Evolutionary conservation across 2,329 filamentous ascomycete species (phyloP).

Genomic region (Karstenula rhodostoma): DNA sequence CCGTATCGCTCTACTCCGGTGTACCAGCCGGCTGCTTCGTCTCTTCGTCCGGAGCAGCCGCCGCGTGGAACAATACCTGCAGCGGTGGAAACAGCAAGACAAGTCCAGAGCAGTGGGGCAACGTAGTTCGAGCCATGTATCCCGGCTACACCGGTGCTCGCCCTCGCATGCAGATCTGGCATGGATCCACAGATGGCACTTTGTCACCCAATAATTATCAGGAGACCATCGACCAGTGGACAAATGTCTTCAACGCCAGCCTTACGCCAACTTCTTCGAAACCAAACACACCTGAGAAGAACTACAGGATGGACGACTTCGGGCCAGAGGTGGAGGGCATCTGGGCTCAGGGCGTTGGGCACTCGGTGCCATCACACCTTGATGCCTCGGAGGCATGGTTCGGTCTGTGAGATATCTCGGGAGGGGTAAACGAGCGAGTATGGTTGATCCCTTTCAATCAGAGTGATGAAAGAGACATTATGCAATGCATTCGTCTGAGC

Average conservation of each 20-base stretch:
- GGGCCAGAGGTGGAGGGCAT: constrained; percentile 36
- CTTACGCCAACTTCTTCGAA: constrained; percentile 33
- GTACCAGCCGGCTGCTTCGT: constrained; percentile 65
- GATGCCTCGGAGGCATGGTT: constrained; percentile 39
- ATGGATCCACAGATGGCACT: constrained; percentile 62
- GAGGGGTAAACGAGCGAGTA: neutral
- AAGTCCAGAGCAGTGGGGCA: constrained; percentile 59
- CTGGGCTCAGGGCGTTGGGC: constrained; percentile 39
- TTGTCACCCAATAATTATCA: constrained; percentile 64
- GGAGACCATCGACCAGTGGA: constrained; percentile 56
- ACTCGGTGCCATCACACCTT: constrained; percentile 36
- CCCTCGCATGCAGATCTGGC: constrained; percentile 66
- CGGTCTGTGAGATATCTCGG: constrained; percentile 23
- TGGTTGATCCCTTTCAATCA: too few relatives aligned
- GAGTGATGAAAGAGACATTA: too few relatives aligned
- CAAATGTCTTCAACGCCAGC: constrained; percentile 38
- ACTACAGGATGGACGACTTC: constrained; percentile 40
- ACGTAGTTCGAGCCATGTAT: constrained; percentile 59
- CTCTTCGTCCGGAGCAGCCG: constrained; percentile 51
- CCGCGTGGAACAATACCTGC: constrained; percentile 63
- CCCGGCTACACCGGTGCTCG: constrained; percentile 60
- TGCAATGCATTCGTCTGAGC: too few relatives aligned
- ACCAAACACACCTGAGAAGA: constrained; percentile 38
- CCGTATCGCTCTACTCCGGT: constrained; percentile 60
- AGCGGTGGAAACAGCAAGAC: constrained; percentile 57